Conservation (phyloP, 768 basidiomycete species). For the Mycena crocata region DNA sequence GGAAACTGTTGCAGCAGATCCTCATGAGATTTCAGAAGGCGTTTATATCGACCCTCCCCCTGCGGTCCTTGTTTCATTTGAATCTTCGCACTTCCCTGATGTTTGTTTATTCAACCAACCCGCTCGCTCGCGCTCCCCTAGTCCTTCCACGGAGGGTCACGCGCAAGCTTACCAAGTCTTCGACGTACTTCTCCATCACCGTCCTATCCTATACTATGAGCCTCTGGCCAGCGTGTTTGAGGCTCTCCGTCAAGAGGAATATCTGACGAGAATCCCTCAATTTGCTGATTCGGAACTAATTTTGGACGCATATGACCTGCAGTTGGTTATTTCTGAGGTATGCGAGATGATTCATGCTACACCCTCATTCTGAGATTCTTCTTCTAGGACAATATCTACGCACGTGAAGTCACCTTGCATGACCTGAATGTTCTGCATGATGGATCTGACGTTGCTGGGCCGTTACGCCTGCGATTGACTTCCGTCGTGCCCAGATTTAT, state of each 20-base stretch:
- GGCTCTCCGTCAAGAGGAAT: constrained; percentile 73
- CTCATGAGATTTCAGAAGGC: constrained; percentile 72
- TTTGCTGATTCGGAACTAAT: constrained; percentile 71
- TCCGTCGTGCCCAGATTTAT: constrained; percentile 69
- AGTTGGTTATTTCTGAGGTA: constrained; percentile 76
- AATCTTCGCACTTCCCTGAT: constrained; percentile 50
- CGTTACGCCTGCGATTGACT: constrained; percentile 69
- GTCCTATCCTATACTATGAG: constrained; percentile 83
- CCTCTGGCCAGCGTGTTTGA: constrained; percentile 77
- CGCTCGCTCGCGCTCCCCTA: constrained; percentile 39
- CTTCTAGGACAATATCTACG: constrained; percentile 73
- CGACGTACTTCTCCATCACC: constrained; percentile 68
- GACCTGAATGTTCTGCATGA: constrained; percentile 80
- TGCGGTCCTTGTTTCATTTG: constrained; percentile 66
- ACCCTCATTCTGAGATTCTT: constrained; percentile 6
- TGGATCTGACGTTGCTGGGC: constrained; percentile 69
- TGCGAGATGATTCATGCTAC: constrained; percentile 21
- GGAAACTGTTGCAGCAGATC: constrained; percentile 46
- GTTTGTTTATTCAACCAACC: constrained; percentile 71
- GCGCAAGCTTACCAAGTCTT: constrained; percentile 35
- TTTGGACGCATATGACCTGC: constrained; percentile 77
- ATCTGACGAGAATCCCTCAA: constrained; percentile 57
- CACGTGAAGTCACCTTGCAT: constrained; percentile 77
- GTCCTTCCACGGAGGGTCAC: constrained; percentile 37
- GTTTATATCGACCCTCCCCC: constrained; percentile 84